Conservation (phyloP, 2,329 filamentous ascomycete genomes). For the Fusarium virguliforme region DNA sequence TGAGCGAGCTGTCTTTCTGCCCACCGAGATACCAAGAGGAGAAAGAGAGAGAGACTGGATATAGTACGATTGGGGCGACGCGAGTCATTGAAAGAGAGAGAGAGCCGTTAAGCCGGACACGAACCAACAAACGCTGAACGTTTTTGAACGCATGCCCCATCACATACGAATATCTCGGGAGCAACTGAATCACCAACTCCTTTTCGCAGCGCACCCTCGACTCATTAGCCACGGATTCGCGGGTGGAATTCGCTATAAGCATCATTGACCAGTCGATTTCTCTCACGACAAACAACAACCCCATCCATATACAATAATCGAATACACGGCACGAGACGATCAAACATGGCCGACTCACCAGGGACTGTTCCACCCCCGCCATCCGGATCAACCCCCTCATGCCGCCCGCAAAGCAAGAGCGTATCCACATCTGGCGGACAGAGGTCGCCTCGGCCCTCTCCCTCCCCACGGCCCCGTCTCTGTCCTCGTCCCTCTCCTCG, state of each 20-base stretch:
- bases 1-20: not conserved
- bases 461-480: constrained; percentile 51
- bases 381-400: constrained; percentile 49
- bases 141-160: not conserved
- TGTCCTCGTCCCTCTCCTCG: constrained; percentile 56
- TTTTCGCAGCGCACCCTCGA: not conserved
- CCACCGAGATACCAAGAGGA: not conserved
- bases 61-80: constrained; percentile 9
- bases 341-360: constrained; percentile 31
- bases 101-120: not conserved
- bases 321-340: not conserved
- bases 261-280: not conserved
- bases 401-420: constrained; percentile 56
- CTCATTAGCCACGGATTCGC: not conserved
- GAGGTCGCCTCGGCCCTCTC: constrained; percentile 62
- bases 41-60: not conserved
- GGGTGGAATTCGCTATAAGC: not conserved
- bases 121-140: not conserved
- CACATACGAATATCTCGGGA: constrained; percentile 6
- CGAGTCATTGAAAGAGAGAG: constrained; percentile 3
- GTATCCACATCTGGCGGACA: constrained; percentile 67
- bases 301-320: too few relatives aligned
- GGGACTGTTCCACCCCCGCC: constrained; percentile 9
- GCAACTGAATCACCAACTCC: constrained; percentile 1
- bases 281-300: not conserved